Evolutionary conservation across 75 land plant species (phyloP).

Genomic region (Selaginella moellendorffii): DNA sequence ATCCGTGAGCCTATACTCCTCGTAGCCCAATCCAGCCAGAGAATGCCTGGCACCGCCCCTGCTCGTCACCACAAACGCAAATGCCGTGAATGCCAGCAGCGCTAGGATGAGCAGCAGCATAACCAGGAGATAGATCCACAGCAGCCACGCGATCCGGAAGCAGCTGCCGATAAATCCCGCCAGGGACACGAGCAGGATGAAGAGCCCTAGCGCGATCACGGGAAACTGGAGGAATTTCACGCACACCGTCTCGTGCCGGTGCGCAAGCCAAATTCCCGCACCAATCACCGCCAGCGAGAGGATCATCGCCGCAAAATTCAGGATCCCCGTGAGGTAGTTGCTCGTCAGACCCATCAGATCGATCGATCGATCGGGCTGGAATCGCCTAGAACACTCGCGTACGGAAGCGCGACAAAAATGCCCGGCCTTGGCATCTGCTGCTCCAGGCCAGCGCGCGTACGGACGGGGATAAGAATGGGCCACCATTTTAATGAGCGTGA

Average conservation of each 20-base stretch:
- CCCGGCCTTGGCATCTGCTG: no score
- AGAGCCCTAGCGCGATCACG: conserved; percentile 35
- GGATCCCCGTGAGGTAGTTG: conserved; percentile 34
- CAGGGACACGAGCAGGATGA: conserved; percentile 31
- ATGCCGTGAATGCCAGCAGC: conserved; percentile 25
- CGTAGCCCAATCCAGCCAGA: conserved; percentile 25
- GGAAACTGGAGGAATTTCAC: conserved; percentile 48
- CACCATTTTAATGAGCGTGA: no score
- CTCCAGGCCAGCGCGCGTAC: no score
- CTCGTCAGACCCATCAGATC: no score
- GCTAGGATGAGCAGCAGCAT: conserved; percentile 27
- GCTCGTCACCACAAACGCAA: conserved; percentile 30
- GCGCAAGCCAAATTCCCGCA: conserved; percentile 56
- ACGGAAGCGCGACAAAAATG: no score
- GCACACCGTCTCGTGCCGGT: conserved; percentile 38
- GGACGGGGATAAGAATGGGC: no score
- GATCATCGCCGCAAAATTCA: conserved; percentile 70
- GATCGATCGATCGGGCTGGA: no score
- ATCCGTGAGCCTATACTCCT: conserved; percentile 42
- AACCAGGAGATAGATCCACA: conserved; percentile 27
- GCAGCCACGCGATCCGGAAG: conserved; percentile 26
- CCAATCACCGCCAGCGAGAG: conserved; percentile 56
- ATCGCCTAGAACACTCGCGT: no score
- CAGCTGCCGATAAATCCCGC: conserved; percentile 36
- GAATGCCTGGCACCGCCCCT: conserved; percentile 12